Percentiles rank a stretch among this genome's conserved stretches.
Evolutionary conservation across 768 basidiomycete genomes (phyloP).

Genomic region (Boletus sp.): DNA sequence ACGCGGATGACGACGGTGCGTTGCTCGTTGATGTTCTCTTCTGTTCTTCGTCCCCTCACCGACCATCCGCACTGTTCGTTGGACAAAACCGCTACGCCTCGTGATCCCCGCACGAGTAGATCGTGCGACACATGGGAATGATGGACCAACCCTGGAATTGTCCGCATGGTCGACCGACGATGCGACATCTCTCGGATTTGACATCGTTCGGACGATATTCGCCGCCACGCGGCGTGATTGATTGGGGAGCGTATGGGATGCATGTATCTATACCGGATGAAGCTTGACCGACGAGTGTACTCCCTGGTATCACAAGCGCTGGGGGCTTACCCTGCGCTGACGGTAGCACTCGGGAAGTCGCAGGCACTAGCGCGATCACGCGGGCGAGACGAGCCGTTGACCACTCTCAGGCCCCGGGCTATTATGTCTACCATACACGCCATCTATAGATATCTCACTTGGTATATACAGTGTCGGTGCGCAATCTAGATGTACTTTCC

Average conservation of each 20-base stretch:
- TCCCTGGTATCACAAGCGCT: neutral
- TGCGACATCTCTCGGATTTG: slow-evolving; percentile 70
- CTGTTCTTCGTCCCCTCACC: neutral
- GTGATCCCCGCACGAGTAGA: slow-evolving; percentile 34
- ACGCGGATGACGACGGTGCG: slow-evolving; percentile 75
- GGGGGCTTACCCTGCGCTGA: neutral
- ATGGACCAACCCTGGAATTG: slow-evolving; percentile 89
- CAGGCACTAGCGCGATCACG: neutral
- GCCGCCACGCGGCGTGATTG: slow-evolving; percentile 19
- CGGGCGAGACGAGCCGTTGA: neutral
- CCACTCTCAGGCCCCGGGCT: neutral
- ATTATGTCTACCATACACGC: neutral
- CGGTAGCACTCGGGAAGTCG: neutral
- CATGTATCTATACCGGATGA: slow-evolving; percentile 4
- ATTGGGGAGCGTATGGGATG: slow-evolving; percentile 36
- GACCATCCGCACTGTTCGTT: neutral
- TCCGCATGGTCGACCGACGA: slow-evolving; percentile 83
- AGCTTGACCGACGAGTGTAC: neutral
- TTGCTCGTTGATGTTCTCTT: neutral
- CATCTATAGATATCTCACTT: slow-evolving; percentile 3
- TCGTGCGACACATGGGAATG: slow-evolving; percentile 77
- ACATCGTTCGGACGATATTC: slow-evolving; percentile 19
- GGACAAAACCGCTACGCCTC: neutral
- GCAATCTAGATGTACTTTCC: slow-evolving; percentile 4
- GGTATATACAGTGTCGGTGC: slow-evolving; percentile 13